Evolutionary conservation across 768 basidiomycete species (phyloP), one percentile per base, ranked within the genome.

Genomic region (Suillus variegatus): DNA sequence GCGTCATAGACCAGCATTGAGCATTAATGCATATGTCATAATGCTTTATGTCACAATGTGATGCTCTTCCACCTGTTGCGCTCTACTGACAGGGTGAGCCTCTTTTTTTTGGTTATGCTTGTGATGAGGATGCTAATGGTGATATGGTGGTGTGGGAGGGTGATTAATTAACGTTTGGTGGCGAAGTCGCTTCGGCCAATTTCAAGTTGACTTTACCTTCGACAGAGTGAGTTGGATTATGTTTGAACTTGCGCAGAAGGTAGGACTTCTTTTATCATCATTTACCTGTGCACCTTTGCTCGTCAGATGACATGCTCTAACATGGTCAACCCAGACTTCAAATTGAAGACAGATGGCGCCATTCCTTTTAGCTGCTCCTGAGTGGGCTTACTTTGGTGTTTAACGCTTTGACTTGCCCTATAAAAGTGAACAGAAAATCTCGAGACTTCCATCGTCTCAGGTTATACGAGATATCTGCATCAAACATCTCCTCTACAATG

Each of bases 21-120:
- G 6, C 32, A 32, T 32, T 6, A 32, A 32, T 32, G 32, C 32
- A 32, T 32, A 32, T 32, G 32, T 6, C 6, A 32, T 6, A 1
- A 32, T 71, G 61, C 43, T 74, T 63, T 55, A 83, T 80, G 10
- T 65, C 70, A 22, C 20, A 88, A 76, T 60, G 68, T 75, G 54
- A 79, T 80, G 35, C 72, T 65, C 68, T 85, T 86, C 87, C 86
- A 88, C 61, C 74, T 75, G 47, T 76, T 81, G 40, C 78, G 72
- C 44, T 78, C 69, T 6, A 88, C 68, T 20, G 20, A 20, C 18
- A 44, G 9, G 18, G 44, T 64, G 12, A 58, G 65, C 7, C 44
- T 32, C 32, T 32, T 46, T 28, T 46, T 28, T 10, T 65, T n/a
- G 12, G 66, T 18, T 1, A 56, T 61, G 32, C 32, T 32, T 32